phyloP scores from a whole-genome alignment of 2,329 filamentous ascomycete species.

The Venturia pyrina region DNA sequence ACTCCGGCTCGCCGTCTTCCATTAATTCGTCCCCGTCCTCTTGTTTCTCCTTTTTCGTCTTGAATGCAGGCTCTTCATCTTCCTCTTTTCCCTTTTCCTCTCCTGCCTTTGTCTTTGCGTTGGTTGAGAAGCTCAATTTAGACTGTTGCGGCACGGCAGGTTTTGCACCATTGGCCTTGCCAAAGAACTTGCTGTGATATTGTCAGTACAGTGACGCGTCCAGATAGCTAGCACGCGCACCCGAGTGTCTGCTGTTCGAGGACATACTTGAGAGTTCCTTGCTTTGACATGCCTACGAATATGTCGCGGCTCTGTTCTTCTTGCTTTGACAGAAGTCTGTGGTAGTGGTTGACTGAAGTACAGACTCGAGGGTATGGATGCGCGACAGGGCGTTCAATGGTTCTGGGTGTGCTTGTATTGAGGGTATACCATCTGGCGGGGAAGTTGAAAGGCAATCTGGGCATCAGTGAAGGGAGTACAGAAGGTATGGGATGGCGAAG shows the following conservation, averaged over 20 bases:
- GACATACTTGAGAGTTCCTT: constrained; percentile 84
- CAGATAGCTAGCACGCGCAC: constrained; percentile 39
- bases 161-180: constrained; percentile 50
- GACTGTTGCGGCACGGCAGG: constrained; percentile 61
- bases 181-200: constrained; percentile 70
- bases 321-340: not conserved
- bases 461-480: not conserved
- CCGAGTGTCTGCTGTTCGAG: constrained; percentile 64
- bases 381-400: not conserved
- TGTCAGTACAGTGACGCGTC: constrained; percentile 9
- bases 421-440: not conserved
- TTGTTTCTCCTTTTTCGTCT: not conserved
- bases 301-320: not conserved
- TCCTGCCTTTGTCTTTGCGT: constrained; percentile 8
- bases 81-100: not conserved
- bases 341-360: not conserved
- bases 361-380: not conserved
- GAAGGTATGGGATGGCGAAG: not conserved
- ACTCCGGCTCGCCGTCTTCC: not conserved
- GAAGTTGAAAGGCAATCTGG: not conserved
- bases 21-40: not conserved
- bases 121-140: constrained; percentile 63
- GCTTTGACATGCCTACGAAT: constrained; percentile 32
- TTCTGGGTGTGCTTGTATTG: not conserved
- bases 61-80: not conserved